These are phyloP conservation scores for Polyplosphaeria fusca DNA, from an alignment of 495 filamentous ascomycete genomes.

Conservation along the genomic window DNA sequence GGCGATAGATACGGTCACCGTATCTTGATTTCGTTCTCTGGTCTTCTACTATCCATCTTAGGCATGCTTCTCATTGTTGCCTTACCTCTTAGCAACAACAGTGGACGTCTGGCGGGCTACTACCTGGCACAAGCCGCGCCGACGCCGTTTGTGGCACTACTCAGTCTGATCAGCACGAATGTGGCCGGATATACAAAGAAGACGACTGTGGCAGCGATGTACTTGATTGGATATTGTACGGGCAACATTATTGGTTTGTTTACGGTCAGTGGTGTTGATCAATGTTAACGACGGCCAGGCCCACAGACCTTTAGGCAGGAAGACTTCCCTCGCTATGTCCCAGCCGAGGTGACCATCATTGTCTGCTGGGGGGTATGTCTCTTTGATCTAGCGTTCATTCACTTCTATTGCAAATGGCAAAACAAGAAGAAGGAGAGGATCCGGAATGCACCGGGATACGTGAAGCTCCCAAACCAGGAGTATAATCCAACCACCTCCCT, in stretches of 20 bases:
- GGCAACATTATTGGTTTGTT: conserved; percentile 61
- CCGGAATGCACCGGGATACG: conserved; percentile 55
- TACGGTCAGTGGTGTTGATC: conserved; percentile 41
- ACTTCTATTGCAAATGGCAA: conserved; percentile 57
- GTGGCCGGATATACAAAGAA: conserved; percentile 74
- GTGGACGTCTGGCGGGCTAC: conserved; percentile 60
- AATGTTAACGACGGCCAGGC: conserved; percentile 42
- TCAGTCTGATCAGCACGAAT: conserved; percentile 62
- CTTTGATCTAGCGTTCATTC: conserved; percentile 58
- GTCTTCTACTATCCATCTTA: conserved; percentile 46
- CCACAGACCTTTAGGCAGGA: conserved; percentile 57
- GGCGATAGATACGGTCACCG: conserved; percentile 58
- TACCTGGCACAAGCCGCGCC: conserved; percentile 60
- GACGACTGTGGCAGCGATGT: conserved; percentile 67
- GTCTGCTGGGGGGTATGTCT: conserved; percentile 59
- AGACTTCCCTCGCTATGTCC: conserved; percentile 55
- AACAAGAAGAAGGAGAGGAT: conserved; percentile 60
- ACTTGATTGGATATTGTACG: conserved; percentile 61
- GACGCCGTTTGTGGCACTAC: conserved; percentile 55
- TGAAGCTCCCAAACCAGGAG: conserved; percentile 67
- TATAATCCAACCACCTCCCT: conserved; percentile 17
- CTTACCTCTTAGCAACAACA: conserved; percentile 56
- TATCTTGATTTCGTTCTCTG: conserved; percentile 46
- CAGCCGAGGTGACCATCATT: conserved; percentile 66
- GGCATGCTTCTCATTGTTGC: conserved; percentile 67